Base-by-base conservation (phyloP, 2,329 filamentous ascomycete species). In the Onygena corvina region DNA sequence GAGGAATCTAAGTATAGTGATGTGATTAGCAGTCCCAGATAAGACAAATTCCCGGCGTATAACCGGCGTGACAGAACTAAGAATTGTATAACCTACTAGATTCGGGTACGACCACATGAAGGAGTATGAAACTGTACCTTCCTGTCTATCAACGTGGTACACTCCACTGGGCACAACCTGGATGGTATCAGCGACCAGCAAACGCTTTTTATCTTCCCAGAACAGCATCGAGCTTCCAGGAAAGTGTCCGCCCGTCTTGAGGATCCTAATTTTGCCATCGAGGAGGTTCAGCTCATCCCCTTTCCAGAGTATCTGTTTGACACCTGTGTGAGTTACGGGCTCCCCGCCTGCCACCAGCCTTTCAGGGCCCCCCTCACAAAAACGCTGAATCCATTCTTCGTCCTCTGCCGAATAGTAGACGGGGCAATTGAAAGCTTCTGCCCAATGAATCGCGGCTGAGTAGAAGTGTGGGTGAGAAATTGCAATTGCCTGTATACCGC, bases 391-490 rank as follows among this genome's bases (percentile, higher is more conserved):
- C 86, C 86, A 92, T 55, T 68, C 59, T 49, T 66, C 64, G 63
- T 93, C 86, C 51, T 84, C 81, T 4, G 64, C 64, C 0, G 81
- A 72, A 1, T 86, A 60, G 58, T 84, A 89, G 0, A 92, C 78
- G 0, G 79, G 80, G 57, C 84, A 88, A 3, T 66, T 56, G 56
- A 92, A 90, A 0, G 73, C 72, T 38, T 69, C 61, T 0, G 83
- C 81, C 86, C 86, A 93, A 56, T 83, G 77, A 0, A 84, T 64
- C 62, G 87, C 82, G 2, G 84, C 84, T 11, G 80, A 80, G 66
- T 86, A 92, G 66, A 85, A 93, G 62, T 93, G 86, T 47, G 86
- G 86, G 65, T 93, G 84, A 8, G 76, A 81, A 54, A 89, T 86
- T 56, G 80, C 79, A 40, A 92, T 88, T 0, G 81, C 84, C 29